Base-by-base conservation (phyloP, 2,329 filamentous ascomycete genomes). In the Aureobasidium vineae region DNA sequence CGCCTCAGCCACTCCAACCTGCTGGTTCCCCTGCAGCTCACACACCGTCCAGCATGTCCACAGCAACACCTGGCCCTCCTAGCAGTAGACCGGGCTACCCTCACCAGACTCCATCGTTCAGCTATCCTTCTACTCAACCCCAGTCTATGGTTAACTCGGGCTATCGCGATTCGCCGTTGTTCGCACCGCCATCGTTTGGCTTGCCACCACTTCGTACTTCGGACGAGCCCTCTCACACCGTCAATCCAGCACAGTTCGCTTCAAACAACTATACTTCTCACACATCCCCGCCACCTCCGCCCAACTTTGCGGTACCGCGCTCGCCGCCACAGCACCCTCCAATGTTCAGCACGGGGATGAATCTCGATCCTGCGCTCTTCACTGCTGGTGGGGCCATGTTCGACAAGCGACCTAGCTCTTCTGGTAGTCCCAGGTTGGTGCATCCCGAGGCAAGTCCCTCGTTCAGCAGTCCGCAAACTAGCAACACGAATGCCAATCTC, bases 401-500 rank as follows among this genome's bases (percentile, higher is more conserved):
- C 54, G 73, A 76, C 57, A 74, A 73, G 52, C 73, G 74, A 56
- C 74, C 74, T 21, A 71, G 71, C 28, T 75, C 65, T 2, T 47
- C 56, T 23, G 66, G 66, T 11, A 63, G 63, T 38, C 63, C 66
- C 8, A 56, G 59, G 19, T 7, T 66, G 38, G 61, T 45, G 28
- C 65, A 63, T 36, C 21, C 31, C 13, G 40, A 57, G 13, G 49
- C 28, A 11, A 43, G 52, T 13, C 49, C 47, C 13, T 43, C 38
- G 11, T 63, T 74, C 53, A 72, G 72, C 10, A 73, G 71, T 60
- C 72, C 75, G 53, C 73, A 72, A 49, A 73, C 71, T 31, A 71
- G 70, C 28, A 70, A 70, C 13, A 71, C 70, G 26, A 70, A 72
- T 57, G 73, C 61, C 53, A 66, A 64, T 26, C 60, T 75, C 63